These are phyloP conservation scores for Boletus pseudopeckii DNA, from an alignment of 768 basidiomycete species.

Conservation along the genomic window DNA sequence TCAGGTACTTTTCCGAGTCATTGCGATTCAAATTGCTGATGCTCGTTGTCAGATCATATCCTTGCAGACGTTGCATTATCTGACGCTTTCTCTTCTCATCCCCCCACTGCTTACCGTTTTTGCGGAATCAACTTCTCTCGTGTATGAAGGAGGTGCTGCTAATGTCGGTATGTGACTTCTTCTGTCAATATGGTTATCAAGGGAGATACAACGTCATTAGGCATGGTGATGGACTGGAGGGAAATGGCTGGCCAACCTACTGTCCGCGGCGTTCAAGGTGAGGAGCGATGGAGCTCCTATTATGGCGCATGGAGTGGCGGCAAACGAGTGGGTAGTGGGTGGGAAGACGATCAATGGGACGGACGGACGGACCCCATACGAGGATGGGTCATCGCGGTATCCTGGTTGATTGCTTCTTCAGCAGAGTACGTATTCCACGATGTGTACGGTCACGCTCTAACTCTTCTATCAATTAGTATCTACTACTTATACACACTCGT, in stretches of 20 bases:
- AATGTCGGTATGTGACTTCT: constrained; percentile 58
- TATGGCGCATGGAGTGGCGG: constrained; percentile 81
- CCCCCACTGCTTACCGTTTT: constrained; percentile 76
- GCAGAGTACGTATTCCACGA: constrained; percentile 69
- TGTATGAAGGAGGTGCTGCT: constrained; percentile 75
- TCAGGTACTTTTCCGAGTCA: constrained; percentile 49
- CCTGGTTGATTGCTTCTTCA: constrained; percentile 79
- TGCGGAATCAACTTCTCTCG: constrained; percentile 66
- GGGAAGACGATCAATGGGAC: constrained; percentile 52
- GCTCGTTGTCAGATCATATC: constrained; percentile 70
- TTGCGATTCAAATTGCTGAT: neutral
- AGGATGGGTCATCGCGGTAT: constrained; percentile 87
- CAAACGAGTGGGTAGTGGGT: constrained; percentile 61
- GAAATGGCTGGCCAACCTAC: constrained; percentile 89
- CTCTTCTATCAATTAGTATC: constrained; percentile 38
- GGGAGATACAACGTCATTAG: constrained; percentile 32
- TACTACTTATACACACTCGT: constrained; percentile 85
- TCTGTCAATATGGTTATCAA: neutral
- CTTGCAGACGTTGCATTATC: constrained; percentile 90
- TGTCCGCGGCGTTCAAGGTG: constrained; percentile 59
- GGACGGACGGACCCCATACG: constrained; percentile 73
- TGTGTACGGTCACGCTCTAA: constrained; percentile 4
- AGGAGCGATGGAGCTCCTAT: constrained; percentile 62
- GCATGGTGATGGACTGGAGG: constrained; percentile 97
- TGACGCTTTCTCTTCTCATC: constrained; percentile 77